A percentile compares a stretch with the other conserved stretches of the same genome.
Evolutionary conservation across 805 yeast species (phyloP).

Genomic region (Metschnikowia gruessii): DNA sequence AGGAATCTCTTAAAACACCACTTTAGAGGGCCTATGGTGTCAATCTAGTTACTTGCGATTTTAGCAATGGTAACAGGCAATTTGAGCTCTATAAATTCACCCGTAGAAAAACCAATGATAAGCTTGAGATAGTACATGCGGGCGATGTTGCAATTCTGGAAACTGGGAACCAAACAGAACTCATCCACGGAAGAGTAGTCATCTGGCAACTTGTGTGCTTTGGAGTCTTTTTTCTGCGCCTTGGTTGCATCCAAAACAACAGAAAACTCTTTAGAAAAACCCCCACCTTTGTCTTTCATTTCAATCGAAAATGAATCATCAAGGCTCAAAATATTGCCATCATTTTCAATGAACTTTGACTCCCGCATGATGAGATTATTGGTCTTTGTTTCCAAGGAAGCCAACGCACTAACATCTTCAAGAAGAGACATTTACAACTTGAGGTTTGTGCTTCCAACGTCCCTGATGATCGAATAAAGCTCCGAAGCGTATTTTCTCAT

Average conservation of each 20-base stretch:
- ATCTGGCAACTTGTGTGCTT: constrained; percentile 2
- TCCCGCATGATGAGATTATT: constrained; percentile 26
- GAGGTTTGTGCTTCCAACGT: constrained; percentile 24
- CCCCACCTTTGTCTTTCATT: constrained; percentile 9
- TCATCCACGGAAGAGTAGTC: constrained; percentile 21
- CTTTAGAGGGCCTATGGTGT: too few relatives aligned
- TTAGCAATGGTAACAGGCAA: too few relatives aligned
- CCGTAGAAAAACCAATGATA: constrained; percentile 21
- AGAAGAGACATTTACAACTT: constrained; percentile 29
- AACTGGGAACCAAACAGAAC: constrained; percentile 38
- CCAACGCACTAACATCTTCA: constrained; percentile 31
- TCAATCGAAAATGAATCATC: background rate
- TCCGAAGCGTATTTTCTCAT: constrained; percentile 34
- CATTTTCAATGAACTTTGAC: constrained; percentile 18
- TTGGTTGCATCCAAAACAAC: constrained; percentile 29
- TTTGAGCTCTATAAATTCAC: constrained; percentile 24
- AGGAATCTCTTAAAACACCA: too few relatives aligned
- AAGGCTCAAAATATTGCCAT: constrained; percentile 21
- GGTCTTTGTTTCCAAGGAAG: constrained; percentile 29
- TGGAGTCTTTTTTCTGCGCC: constrained; percentile 20
- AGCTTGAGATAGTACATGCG: constrained; percentile 34
- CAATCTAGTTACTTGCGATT: too few relatives aligned
- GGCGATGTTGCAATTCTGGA: constrained; percentile 36
- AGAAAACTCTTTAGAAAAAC: constrained; percentile 25
- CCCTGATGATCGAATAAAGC: constrained; percentile 24